Percentiles rank a stretch among this genome's conserved stretches.
These are phyloP conservation scores for Ceratobasidium sp. DNA, from an alignment of 1,284 basidiomycete genomes.

Conservation along the genomic window DNA sequence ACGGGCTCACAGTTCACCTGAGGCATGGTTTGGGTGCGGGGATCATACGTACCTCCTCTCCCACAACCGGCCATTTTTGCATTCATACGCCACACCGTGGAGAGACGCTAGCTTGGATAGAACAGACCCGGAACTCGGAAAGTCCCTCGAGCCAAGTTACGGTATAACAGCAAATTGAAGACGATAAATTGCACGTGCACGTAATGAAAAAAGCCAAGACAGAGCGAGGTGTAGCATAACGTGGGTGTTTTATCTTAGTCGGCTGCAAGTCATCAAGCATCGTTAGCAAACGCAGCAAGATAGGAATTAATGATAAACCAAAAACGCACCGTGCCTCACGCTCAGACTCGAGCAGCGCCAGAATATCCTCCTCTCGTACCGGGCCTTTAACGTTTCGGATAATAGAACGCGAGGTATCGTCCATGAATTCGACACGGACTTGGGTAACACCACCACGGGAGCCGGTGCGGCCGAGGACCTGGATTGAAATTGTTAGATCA, in stretches of 20 bases:
- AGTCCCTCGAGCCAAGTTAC: neutral
- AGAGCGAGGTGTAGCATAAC: slow-evolving; percentile 1
- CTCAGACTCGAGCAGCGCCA: slow-evolving; percentile 98
- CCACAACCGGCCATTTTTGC: too few relatives aligned
- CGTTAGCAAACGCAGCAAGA: neutral
- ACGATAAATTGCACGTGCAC: slow-evolving; percentile 42
- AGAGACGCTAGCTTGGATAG: too few relatives aligned
- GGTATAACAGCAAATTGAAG: slow-evolving; percentile 15
- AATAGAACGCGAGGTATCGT: slow-evolving; percentile 95
- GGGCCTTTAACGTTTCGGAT: slow-evolving; percentile 99
- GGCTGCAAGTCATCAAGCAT: slow-evolving; percentile 25
- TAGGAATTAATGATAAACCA: too few relatives aligned
- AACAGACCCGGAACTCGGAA: too few relatives aligned
- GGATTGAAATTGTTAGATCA: slow-evolving; percentile 40
- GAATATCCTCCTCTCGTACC: slow-evolving; percentile 95
- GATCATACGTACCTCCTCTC: too few relatives aligned
- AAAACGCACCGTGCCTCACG: slow-evolving; percentile 96
- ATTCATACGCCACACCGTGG: too few relatives aligned
- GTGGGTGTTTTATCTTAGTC: slow-evolving; percentile 37
- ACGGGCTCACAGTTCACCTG: too few relatives aligned
- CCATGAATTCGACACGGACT: slow-evolving; percentile 99
- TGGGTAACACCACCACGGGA: slow-evolving; percentile 99
- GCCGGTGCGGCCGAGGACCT: slow-evolving; percentile 99
- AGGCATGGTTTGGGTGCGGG: too few relatives aligned
- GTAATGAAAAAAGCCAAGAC: slow-evolving; percentile 33